phyloP scores from a whole-genome alignment of 352 stramenopile genomes.

The Pythium coloratum region DNA sequence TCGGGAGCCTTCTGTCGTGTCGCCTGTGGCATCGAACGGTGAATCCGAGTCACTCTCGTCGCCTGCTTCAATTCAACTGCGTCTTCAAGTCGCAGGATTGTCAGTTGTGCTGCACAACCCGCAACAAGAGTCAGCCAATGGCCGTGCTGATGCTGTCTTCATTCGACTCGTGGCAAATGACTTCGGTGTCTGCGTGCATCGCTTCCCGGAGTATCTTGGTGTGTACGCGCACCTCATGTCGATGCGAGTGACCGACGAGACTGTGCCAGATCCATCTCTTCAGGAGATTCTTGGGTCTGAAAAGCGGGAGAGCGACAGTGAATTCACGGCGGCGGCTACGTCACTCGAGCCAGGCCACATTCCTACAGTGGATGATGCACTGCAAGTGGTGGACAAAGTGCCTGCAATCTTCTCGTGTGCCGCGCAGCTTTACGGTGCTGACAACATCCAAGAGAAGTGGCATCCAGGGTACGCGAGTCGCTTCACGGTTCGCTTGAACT shows the following conservation, averaged over 20 bases:
- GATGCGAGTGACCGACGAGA: conserved; percentile 71
- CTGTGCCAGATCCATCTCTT: conserved; percentile 54
- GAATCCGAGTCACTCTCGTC: background rate
- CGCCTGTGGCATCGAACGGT: conserved; percentile 7
- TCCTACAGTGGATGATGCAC: conserved; percentile 57
- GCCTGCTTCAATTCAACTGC: conserved; percentile 62
- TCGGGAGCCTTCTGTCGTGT: conserved; percentile 12
- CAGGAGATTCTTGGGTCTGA: conserved; percentile 42
- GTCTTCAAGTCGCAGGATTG: conserved; percentile 69
- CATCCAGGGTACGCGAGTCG: conserved; percentile 80
- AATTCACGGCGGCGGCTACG: background rate
- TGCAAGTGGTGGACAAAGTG: conserved; percentile 50
- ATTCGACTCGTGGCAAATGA: conserved; percentile 65
- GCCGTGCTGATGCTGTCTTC: conserved; percentile 32
- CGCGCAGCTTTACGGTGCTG: conserved; percentile 72
- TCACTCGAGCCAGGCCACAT: conserved; percentile 36
- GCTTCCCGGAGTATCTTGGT: conserved; percentile 65
- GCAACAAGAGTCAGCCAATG: conserved; percentile 29
- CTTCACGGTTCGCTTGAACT: conserved; percentile 72
- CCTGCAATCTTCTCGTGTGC: conserved; percentile 76
- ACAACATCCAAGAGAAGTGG: conserved; percentile 79
- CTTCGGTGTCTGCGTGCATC: conserved; percentile 73
- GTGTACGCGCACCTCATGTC: conserved; percentile 73
- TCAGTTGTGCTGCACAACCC: conserved; percentile 66
- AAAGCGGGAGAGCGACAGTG: conserved; percentile 3